Conservation (phyloP, 306 rosid genomes). For the Crataegus laevigata region DNA sequence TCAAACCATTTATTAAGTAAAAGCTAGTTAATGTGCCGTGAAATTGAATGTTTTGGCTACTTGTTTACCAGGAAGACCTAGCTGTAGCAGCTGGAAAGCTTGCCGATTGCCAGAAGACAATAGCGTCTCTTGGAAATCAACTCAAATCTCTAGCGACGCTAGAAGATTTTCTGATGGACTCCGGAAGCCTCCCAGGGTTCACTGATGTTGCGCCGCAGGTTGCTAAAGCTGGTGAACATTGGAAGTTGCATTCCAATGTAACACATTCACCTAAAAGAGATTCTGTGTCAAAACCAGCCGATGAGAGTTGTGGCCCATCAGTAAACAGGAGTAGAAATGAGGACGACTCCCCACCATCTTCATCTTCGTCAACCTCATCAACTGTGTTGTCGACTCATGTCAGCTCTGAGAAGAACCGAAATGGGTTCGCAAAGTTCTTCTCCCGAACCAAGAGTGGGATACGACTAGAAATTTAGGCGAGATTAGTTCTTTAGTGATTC, state of each 20-base stretch:
- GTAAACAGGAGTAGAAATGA: conserved; percentile 26
- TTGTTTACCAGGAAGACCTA: conserved; percentile 63
- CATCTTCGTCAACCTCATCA: conserved; percentile 40
- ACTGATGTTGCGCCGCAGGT: conserved; percentile 35
- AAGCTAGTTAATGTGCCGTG: not conserved
- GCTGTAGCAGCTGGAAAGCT: conserved; percentile 86
- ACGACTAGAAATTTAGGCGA: conserved; percentile 55
- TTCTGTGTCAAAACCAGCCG: conserved; percentile 29
- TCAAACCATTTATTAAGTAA: conserved; percentile 4
- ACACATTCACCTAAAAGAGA: conserved; percentile 70
- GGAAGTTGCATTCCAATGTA: conserved; percentile 55
- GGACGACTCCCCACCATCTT: conserved; percentile 41
- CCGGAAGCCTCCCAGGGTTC: conserved; percentile 47
- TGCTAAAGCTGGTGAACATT: conserved; percentile 35
- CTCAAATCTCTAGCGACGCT: conserved; percentile 74
- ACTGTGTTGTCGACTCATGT: conserved; percentile 34
- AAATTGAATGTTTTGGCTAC: conserved; percentile 6
- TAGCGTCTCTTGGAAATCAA: conserved; percentile 87
- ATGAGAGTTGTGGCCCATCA: conserved; percentile 31
- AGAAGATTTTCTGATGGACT: conserved; percentile 81
- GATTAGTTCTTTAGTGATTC: conserved; percentile 4
- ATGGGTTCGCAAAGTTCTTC: conserved; percentile 85
- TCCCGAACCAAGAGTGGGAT: conserved; percentile 91
- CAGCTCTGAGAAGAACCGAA: conserved; percentile 66
- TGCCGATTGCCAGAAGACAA: conserved; percentile 89